phyloP scores from a whole-genome alignment of 192 early-diverging fungal species.

The Gigaspora rosea region DNA sequence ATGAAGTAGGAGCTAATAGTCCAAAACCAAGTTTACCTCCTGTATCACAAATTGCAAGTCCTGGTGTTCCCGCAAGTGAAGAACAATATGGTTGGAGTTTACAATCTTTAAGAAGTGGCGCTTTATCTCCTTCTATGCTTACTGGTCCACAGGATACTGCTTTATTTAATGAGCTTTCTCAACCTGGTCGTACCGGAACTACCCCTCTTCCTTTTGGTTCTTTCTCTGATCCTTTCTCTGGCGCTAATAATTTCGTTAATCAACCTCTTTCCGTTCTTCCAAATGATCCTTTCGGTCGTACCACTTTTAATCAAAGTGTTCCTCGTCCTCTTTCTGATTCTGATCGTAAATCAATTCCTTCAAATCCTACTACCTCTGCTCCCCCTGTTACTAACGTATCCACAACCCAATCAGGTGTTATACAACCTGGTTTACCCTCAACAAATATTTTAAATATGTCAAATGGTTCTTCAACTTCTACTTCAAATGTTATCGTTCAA shows the following conservation, averaged over 20 bases:
- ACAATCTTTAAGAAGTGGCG: conserved; percentile 68
- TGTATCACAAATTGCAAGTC: conserved; percentile 62
- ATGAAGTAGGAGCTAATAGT: conserved; percentile 36
- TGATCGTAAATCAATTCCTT: conserved; percentile 34
- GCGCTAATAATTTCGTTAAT: conserved; percentile 33
- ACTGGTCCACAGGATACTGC: conserved; percentile 57
- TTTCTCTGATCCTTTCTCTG: conserved; percentile 30
- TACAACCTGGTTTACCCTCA: not conserved
- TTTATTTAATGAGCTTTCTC: conserved; percentile 33
- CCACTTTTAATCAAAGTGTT: no score
- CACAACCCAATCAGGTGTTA: not conserved
- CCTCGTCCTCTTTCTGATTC: conserved; percentile 23
- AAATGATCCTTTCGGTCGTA: no score
- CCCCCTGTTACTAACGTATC: not conserved
- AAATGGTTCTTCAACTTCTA: not conserved
- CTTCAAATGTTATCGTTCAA: not conserved
- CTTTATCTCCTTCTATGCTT: conserved; percentile 78
- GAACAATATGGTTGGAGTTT: conserved; percentile 56
- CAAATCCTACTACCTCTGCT: not conserved
- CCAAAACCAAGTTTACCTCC: conserved; percentile 71
- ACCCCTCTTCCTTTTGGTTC: conserved; percentile 22
- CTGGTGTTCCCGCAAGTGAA: conserved; percentile 44
- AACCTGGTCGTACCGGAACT: conserved; percentile 33
- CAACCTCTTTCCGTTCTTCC: not conserved
- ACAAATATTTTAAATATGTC: not conserved